phyloP scores from a whole-genome alignment of 495 filamentous ascomycete genomes.

The Apiosordaria backusii region DNA sequence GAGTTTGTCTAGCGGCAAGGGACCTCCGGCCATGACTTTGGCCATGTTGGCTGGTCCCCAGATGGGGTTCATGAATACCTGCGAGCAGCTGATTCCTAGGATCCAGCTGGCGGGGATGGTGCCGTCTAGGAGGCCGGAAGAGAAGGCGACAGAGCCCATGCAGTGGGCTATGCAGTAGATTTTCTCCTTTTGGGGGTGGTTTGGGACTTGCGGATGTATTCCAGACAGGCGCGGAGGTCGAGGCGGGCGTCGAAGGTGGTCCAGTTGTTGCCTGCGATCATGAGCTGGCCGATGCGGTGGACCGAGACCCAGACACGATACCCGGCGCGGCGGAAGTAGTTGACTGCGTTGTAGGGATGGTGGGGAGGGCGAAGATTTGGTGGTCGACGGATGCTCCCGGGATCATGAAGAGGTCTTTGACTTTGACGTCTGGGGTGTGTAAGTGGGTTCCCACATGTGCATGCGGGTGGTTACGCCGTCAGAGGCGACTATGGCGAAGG shows the following conservation, averaged over 20 bases:
- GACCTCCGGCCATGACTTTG: conserved; percentile 52
- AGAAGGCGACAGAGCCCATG: conserved; percentile 59
- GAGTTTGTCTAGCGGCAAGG: conserved; percentile 39
- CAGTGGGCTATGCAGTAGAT: conserved; percentile 65
- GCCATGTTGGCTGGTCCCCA: conserved; percentile 56
- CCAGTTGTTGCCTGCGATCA: conserved; percentile 49
- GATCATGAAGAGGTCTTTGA: conserved; percentile 55
- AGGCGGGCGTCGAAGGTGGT: conserved; percentile 62
- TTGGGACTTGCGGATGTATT: conserved; percentile 45
- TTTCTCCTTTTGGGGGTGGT: conserved; percentile 26
- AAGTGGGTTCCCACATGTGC: conserved; percentile 53
- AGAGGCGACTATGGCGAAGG: conserved; percentile 40
- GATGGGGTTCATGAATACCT: conserved; percentile 64
- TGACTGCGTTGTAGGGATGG: conserved; percentile 61
- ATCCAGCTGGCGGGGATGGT: conserved; percentile 57
- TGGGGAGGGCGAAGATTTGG: conserved; percentile 62
- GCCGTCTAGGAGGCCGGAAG: conserved; percentile 60
- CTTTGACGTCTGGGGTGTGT: conserved; percentile 24
- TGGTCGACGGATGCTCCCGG: conserved; percentile 62
- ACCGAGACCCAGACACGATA: conserved; percentile 57
- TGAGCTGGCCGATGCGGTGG: conserved; percentile 58
- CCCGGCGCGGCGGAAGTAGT: conserved; percentile 59
- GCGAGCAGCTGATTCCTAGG: conserved; percentile 57
- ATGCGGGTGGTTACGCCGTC: conserved; percentile 55
- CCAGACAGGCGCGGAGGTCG: conserved; percentile 57